A percentile compares a stretch with the other conserved stretches of the same genome.
phyloP scores from a whole-genome alignment of 1,284 basidiomycete species.

The Fomitopsis palustris region DNA sequence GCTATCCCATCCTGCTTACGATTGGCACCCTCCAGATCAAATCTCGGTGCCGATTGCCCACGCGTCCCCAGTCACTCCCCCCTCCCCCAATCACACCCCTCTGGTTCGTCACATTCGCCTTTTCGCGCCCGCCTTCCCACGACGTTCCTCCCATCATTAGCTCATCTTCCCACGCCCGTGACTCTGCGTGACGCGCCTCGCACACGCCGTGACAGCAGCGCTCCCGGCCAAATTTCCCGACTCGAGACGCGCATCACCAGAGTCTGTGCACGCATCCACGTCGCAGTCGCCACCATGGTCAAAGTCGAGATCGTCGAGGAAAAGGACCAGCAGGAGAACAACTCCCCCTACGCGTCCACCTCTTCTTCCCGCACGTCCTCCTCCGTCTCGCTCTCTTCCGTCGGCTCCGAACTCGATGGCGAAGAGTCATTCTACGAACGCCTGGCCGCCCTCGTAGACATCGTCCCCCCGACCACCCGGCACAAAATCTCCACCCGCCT shows the following conservation, averaged over 20 bases:
- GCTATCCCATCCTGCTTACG: constrained; percentile 7
- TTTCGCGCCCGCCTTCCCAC: neutral
- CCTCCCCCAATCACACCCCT: neutral
- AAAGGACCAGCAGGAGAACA: constrained; percentile 47
- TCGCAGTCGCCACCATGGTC: constrained; percentile 54
- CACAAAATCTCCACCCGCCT: constrained; percentile 66
- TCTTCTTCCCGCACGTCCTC: constrained; percentile 66
- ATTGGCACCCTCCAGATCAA: constrained; percentile 8
- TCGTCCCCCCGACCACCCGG: constrained; percentile 89
- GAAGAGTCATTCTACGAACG: constrained; percentile 91
- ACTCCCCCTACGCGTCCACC: constrained; percentile 66
- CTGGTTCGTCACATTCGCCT: constrained; percentile 3
- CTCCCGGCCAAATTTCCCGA: neutral
- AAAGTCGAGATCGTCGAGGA: constrained; percentile 83
- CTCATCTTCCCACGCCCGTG: neutral
- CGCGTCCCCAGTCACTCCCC: neutral
- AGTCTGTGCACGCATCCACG: constrained; percentile 8
- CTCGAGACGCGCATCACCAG: neutral
- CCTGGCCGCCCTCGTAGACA: constrained; percentile 89
- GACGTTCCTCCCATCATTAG: neutral
- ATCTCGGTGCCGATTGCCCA: constrained; percentile 9
- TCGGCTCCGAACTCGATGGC: constrained; percentile 60
- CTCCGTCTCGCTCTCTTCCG: constrained; percentile 69
- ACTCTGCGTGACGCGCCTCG: neutral
- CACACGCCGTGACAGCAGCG: constrained; percentile 1